A percentile compares a stretch with the other conserved stretches of the same genome.
Conservation (phyloP, 2,329 filamentous ascomycete genomes). For the Teratosphaeria gauchensis region DNA sequence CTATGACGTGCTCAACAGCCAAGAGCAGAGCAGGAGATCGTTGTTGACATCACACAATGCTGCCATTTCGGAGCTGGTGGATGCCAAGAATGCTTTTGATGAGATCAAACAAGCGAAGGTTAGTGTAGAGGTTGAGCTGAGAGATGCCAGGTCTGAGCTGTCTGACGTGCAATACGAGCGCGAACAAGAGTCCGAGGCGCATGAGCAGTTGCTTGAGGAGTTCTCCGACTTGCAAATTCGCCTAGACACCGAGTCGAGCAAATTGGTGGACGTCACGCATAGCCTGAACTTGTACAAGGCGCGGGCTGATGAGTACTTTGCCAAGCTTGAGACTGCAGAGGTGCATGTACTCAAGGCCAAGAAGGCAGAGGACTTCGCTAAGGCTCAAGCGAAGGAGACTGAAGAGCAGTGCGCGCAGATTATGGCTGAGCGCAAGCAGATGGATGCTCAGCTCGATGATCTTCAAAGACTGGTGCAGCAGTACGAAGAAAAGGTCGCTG, state of each 20-base stretch:
- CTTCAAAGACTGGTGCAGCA: constrained; percentile 81
- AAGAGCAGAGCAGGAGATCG: constrained; percentile 77
- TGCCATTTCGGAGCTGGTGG: constrained; percentile 71
- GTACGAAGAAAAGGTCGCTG: constrained; percentile 83
- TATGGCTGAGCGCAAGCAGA: constrained; percentile 85
- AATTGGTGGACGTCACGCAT: constrained; percentile 70
- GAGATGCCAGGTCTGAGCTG: constrained; percentile 73
- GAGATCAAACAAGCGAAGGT: constrained; percentile 74
- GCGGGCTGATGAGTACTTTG: constrained; percentile 91
- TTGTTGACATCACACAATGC: constrained; percentile 78
- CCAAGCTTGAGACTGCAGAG: constrained; percentile 92
- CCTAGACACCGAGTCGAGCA: constrained; percentile 79
- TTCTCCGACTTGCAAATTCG: constrained; percentile 90
- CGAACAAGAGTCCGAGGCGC: constrained; percentile 80
- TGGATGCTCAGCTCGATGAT: constrained; percentile 80
- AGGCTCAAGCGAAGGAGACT: constrained; percentile 76
- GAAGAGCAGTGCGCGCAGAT: constrained; percentile 85
- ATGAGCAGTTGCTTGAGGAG: constrained; percentile 80
- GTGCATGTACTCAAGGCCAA: constrained; percentile 88
- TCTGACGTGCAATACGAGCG: constrained; percentile 67
- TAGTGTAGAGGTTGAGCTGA: constrained; percentile 72
- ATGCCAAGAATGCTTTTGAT: constrained; percentile 80
- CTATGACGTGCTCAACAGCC: constrained; percentile 81
- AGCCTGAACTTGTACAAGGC: constrained; percentile 84
- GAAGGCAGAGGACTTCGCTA: constrained; percentile 88